A percentile compares a stretch with the other conserved stretches of the same genome.
Conservation (phyloP, 257 asterid genomes). For the Scutellaria barbata region DNA sequence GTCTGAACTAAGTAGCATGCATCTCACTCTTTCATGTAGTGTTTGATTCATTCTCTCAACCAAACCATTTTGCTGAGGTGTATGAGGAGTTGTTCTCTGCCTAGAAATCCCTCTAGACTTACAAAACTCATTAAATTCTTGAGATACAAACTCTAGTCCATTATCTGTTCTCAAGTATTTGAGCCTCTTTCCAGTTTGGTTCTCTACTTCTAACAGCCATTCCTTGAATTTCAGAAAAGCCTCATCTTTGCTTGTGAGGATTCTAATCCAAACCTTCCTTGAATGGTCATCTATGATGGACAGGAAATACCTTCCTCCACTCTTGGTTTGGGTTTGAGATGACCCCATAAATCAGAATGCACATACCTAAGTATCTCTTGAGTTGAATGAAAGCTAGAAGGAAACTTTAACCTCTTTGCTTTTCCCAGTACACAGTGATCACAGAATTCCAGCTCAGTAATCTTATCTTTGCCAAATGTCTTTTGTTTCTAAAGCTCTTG, state of each 20-base stretch:
- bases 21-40: not conserved
- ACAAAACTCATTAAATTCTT: too few species aligned
- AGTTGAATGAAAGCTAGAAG: not conserved
- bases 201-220: not conserved
- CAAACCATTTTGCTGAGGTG: not conserved
- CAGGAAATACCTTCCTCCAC: not conserved
- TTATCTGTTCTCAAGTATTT: not conserved
- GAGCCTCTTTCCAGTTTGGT: not conserved
- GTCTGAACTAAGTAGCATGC: not conserved
- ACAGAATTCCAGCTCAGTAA: too few species aligned
- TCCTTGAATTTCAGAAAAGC: not conserved
- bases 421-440: not conserved
- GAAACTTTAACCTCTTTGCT: not conserved
- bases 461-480: too few species aligned
- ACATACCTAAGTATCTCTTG: not conserved
- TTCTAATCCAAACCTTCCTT: not conserved
- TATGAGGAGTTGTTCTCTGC: too few species aligned
- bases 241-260: not conserved
- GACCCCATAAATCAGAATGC: not conserved
- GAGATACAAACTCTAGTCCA: not conserved
- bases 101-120: too few species aligned
- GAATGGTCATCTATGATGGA: not conserved
- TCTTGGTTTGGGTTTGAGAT: not conserved
- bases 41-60: not conserved
- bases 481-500: too few species aligned